Base-by-base conservation (phyloP, 257 asterid species). In the Cruciata laevipes region DNA sequence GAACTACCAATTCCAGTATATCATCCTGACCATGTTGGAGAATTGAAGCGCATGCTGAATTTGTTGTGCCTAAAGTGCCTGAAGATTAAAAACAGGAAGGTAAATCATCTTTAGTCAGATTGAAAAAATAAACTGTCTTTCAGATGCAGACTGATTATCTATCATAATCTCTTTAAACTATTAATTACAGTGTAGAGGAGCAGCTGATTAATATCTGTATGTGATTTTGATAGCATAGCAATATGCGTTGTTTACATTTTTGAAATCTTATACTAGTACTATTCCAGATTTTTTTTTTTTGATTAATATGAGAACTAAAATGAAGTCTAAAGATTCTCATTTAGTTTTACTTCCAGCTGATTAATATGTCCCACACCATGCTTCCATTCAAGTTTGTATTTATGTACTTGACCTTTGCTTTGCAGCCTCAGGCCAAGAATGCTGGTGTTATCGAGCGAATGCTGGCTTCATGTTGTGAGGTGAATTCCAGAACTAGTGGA, bases 11-110 rank as follows among this genome's bases (percentile, higher is more conserved):
- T 91, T 72, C 87, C 89, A 37, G 80, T 90, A 40, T 93, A 90
- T 73, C 97, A 93, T 81, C 99, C 99, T 13, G 95, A 87, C 68
- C 99, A 93, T 85, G 94, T 93, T 65, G 56, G 73, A 27, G 97
- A 93, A 74, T 82, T 93, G 73, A 90, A 86, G 81, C 75, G 76
- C 69, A 71, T 93, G 84, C 75, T 93, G 77, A 83, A 87, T 77
- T 75, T 90, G 74, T 64, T 93, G 78, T 93, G 99, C 84, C 69
- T 91, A 71, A 87, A 87, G 80, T 91, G 98, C 66, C 79, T 93
- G 82, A 92, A 86, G 82, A 35, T 88, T 71, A 88, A 80, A 75
- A 88, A 71, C 71, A 76, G 89, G 76, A 90, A 86, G 99, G 99
- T 93, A 81, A 38, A 69, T 12, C 71, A 65, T 27, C 69, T 16